Evolutionary conservation across 805 yeast species (phyloP).

Genomic region (Wickerhamomyces chaumierensis): DNA sequence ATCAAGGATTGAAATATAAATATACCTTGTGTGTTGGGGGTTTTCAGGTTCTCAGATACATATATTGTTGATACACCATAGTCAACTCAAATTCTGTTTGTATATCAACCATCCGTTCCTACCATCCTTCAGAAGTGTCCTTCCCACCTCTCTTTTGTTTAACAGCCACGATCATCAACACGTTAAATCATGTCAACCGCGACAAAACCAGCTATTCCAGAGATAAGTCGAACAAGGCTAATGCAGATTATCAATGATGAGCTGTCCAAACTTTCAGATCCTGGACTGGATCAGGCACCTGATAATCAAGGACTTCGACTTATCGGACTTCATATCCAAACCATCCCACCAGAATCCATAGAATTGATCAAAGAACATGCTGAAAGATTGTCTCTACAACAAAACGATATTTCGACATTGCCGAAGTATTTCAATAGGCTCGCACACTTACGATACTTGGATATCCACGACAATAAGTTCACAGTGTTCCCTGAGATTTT

Average conservation of each 20-base stretch:
- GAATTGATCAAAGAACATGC: conserved; percentile 25
- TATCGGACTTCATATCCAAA: conserved; percentile 26
- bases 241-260: conserved; percentile 17
- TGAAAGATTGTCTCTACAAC: conserved; percentile 43
- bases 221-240: conserved; percentile 11
- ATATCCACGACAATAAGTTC: conserved; percentile 52
- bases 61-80: no score
- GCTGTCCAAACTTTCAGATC: conserved; percentile 8
- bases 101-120: no score
- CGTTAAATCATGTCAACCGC: no score
- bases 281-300: conserved; percentile 10
- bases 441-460: conserved; percentile 43
- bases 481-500: conserved; percentile 39
- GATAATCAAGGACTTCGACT: conserved; percentile 23
- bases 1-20: no score
- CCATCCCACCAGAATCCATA: conserved; percentile 27
- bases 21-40: no score
- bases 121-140: no score
- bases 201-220: conserved; percentile 17
- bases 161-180: no score
- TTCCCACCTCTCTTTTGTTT: no score
- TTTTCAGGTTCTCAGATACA: no score
- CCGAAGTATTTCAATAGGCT: conserved; percentile 37
- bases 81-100: no score
- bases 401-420: conserved; percentile 34